These are phyloP conservation scores for Fusarium albosuccineum DNA, from an alignment of 2,329 filamentous ascomycete species.

Conservation along the genomic window DNA sequence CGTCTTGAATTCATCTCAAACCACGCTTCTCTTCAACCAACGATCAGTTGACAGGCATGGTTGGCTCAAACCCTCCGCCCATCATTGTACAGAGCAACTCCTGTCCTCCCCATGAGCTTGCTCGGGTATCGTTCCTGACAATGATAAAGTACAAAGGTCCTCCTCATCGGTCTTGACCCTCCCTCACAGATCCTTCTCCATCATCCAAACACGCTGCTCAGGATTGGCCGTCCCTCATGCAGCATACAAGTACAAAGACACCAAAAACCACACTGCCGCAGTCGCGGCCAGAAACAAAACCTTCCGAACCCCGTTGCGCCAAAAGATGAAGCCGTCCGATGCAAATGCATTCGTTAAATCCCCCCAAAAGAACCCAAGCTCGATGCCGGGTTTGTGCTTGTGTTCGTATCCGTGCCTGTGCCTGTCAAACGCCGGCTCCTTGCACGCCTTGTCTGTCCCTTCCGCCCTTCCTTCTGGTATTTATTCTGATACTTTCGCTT, in stretches of 20 bases:
- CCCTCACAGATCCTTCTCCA: neutral
- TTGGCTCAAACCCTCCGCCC: slow-evolving; percentile 5
- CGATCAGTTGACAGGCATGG: slow-evolving; percentile 6
- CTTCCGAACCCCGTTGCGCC: slow-evolving; percentile 39
- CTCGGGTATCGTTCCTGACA: slow-evolving; percentile 48
- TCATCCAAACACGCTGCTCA: slow-evolving; percentile 29
- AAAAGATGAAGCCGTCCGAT: slow-evolving; percentile 43
- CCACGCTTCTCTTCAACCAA: slow-evolving; percentile 12
- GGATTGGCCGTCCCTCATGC: slow-evolving; percentile 11
- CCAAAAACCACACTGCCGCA: slow-evolving; percentile 11
- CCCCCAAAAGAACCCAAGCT: slow-evolving; percentile 24
- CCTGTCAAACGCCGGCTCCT: slow-evolving; percentile 45
- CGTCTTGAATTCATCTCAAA: slow-evolving; percentile 1
- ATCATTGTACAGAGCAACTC: slow-evolving; percentile 37
- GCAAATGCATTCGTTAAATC: slow-evolving; percentile 39
- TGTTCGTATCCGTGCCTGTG: slow-evolving; percentile 26
- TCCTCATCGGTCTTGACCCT: slow-evolving; percentile 17
- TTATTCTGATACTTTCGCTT: slow-evolving; percentile 10
- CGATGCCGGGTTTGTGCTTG: slow-evolving; percentile 20
- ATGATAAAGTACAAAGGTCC: slow-evolving; percentile 46
- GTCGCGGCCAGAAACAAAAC: slow-evolving; percentile 16
- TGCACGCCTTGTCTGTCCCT: slow-evolving; percentile 36
- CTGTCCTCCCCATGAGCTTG: slow-evolving; percentile 30
- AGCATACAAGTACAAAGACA: slow-evolving; percentile 38
- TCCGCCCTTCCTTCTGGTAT: slow-evolving; percentile 15